Evolutionary conservation across 768 basidiomycete species (phyloP).

Genomic region (Roridomyces roridus): DNA sequence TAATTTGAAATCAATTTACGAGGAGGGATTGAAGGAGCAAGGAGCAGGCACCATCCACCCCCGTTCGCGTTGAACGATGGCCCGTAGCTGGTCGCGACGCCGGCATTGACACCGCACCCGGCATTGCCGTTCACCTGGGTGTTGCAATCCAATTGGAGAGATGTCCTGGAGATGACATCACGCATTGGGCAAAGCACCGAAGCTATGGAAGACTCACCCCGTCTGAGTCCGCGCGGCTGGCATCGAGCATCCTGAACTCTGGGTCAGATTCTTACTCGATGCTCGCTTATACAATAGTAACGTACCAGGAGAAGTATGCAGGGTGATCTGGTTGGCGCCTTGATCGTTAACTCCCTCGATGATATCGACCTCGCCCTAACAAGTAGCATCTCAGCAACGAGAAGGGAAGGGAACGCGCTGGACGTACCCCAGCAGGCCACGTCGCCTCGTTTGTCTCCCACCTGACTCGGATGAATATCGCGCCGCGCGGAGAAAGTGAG

Average conservation of each 20-base stretch:
- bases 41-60: slow-evolving; percentile 72
- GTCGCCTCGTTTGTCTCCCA: slow-evolving; percentile 55
- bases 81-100: slow-evolving; percentile 54
- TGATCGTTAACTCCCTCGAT: slow-evolving; percentile 56
- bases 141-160: slow-evolving; percentile 49
- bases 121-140: slow-evolving; percentile 47
- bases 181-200: too few relatives aligned
- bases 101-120: slow-evolving; percentile 54
- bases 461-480: slow-evolving; percentile 29
- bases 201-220: too few relatives aligned
- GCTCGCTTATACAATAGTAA: too few relatives aligned
- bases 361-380: slow-evolving; percentile 46
- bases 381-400: not conserved
- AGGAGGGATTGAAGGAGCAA: too few relatives aligned
- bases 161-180: too few relatives aligned
- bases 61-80: slow-evolving; percentile 61
- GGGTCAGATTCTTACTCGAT: not conserved
- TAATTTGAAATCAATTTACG: too few relatives aligned
- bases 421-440: slow-evolving; percentile 60
- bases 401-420: too few relatives aligned
- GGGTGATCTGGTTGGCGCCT: slow-evolving; percentile 45
- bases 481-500: not conserved
- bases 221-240: slow-evolving; percentile 44
- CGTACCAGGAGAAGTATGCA: slow-evolving; percentile 50
- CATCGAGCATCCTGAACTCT: slow-evolving; percentile 51